Base-by-base conservation (phyloP, 2,329 filamentous ascomycete genomes). In the Aureobasidium zeae region DNA sequence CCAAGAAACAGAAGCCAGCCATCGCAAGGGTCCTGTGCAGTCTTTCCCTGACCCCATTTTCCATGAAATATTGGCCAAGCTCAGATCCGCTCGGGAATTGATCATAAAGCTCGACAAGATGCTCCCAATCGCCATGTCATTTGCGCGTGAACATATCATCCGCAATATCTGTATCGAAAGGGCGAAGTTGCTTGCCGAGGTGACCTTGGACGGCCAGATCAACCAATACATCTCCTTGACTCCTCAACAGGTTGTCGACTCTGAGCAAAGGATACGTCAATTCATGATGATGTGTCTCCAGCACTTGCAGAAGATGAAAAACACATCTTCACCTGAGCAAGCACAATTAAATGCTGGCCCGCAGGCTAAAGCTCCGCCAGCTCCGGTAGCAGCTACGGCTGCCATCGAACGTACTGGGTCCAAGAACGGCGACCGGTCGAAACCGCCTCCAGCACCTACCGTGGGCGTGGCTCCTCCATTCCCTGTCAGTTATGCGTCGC, bases 381-480 rank as follows among this genome's bases (percentile, higher is more conserved):
- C 28, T 13, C 35, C 32, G 17, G 12, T 17, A 22, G 22, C 44
- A 33, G 37, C 45, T 42, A 39, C 43, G 21, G 41, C 33, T 28
- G 29, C 46, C n/a, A 45, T 44, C 24, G 36, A 28, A 20, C 45
- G 45, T 16, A 28, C 31, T 16, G 45, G 34, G 24, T 47, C 45
- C 15, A 42, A 45, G 29, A 39, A 36, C 20, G 41, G 48, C 31
- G 41, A 41, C n/a, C 20, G 46, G 29, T 35, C 45, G 39, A 66
- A 63, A 51, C 59, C 66, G 34, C 33, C 43, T 20, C 70, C 72
- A 34, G 62, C 65, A 32, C 66, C 71, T 26, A 68, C 71, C 15
- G 72, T 68, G 5, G 61, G 67, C 7, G 61, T 70, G n/a, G 65
- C 72, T 29, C 68, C 74, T 21, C 73, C 73, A 9, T 75, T 75